Base-by-base conservation (phyloP, 129 eudicot species). In the Pittosporum tobira region DNA sequence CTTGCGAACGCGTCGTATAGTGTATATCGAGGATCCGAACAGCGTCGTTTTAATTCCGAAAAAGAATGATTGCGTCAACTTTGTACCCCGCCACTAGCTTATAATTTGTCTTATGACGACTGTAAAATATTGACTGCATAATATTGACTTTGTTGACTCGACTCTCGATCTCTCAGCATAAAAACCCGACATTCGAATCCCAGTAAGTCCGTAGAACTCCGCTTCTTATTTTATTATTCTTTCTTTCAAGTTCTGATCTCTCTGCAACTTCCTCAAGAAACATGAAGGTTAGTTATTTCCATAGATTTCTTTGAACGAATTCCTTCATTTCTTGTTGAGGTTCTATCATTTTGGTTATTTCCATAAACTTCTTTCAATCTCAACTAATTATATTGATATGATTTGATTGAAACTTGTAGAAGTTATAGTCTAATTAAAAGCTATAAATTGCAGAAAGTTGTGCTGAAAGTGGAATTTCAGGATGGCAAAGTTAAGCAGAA, bases 401-500 rank as follows among this genome's bases (percentile, higher is more conserved):
- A 13, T 15, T 18, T 52, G 29, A n/a, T n/a, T n/a, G n/a, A n/a
- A n/a, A n/a, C n/a, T n/a, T n/a, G n/a, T n/a, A n/a, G n/a, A n/a
- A n/a, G n/a, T n/a, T n/a, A n/a, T n/a, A n/a, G n/a, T n/a, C n/a
- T n/a, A 52, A 31, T 64, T 22, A 6, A 0, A 25, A 48, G 4
- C 42, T 20, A 13, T 11, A 51, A 48, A 16, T 67, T 26, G 71
- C 87, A 87, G 95, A 82, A 87, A 68, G 78, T 90, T 19, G 88
- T 90, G 77, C 22, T 90, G 79, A 85, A 85, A 65, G 64, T 90
- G 81, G 94, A 90, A 9, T 31, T 59, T 21, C 53, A 73, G 52
- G 95, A 90, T 31, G 95, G 80, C 15, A 85, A 65, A 69, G 57
- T 55, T 73, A 90, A 90, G 77, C 88, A 90, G 77, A 85, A 85